Evolutionary conservation across 2,329 filamentous ascomycete species (phyloP).

Genomic region (Ustulina deusta): DNA sequence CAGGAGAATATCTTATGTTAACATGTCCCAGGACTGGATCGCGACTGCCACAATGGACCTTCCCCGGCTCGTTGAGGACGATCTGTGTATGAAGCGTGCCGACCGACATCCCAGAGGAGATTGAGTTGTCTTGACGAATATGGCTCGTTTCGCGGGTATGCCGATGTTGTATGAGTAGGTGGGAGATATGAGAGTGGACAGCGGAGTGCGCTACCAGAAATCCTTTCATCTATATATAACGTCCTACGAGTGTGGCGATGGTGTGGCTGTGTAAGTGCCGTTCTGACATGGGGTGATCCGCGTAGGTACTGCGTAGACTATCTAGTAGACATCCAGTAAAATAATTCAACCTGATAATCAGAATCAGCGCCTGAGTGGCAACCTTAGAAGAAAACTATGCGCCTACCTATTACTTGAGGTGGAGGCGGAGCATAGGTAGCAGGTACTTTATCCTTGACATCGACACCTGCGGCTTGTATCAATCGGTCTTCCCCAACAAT

Average conservation of each 20-base stretch:
- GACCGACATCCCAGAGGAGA: slow-evolving; percentile 28
- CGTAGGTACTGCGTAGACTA: too few species aligned
- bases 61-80: slow-evolving; percentile 31
- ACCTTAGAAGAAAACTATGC: background rate
- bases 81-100: slow-evolving; percentile 28
- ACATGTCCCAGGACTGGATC: slow-evolving; percentile 35
- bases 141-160: background rate
- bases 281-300: background rate
- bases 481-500: too few species aligned
- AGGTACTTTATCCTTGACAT: too few species aligned
- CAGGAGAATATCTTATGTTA: slow-evolving; percentile 25
- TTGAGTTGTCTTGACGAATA: background rate
- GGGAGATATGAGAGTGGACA: background rate
- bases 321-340: background rate
- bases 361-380: background rate
- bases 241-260: slow-evolving; percentile 9
- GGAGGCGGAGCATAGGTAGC: too few species aligned
- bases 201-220: background rate
- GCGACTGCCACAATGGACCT: slow-evolving; percentile 29
- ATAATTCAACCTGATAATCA: background rate
- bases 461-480: too few species aligned
- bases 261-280: slow-evolving; percentile 22
- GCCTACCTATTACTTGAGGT: too few species aligned
- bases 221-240: slow-evolving; percentile 3
- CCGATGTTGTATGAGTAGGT: background rate